These are phyloP conservation scores for Cinchona pubescens DNA, from an alignment of 257 asterid species.

Conservation along the genomic window DNA sequence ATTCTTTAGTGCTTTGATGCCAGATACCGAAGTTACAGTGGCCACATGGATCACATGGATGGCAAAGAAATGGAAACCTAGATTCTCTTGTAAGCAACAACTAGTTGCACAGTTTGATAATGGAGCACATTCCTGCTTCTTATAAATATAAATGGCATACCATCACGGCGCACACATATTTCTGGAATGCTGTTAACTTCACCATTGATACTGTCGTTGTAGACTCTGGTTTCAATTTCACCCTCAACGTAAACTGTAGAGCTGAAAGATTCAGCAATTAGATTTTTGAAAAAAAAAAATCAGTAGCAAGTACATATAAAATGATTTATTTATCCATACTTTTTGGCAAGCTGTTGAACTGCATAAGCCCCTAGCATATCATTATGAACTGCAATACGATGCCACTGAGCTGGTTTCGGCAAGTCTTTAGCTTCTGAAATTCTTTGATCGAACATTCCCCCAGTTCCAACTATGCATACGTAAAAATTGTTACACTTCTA, in stretches of 20 bases:
- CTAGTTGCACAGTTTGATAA: no score
- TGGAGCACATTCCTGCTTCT: not conserved
- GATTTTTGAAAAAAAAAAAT: constrained; percentile 17
- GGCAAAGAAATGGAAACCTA: not conserved
- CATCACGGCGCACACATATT: constrained; percentile 91
- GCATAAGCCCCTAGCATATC: constrained; percentile 80
- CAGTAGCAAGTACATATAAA: not conserved
- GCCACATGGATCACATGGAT: not conserved
- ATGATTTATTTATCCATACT: constrained; percentile 41
- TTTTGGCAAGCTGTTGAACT: constrained; percentile 79
- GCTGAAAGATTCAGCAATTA: constrained; percentile 49
- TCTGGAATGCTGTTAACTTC: constrained; percentile 91
- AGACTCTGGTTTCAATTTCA: constrained; percentile 94
- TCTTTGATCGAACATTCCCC: constrained; percentile 95
- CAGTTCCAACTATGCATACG: constrained; percentile 96
- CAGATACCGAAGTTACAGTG: not conserved
- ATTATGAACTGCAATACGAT: constrained; percentile 92
- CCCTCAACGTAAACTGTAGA: constrained; percentile 96
- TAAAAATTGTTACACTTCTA: constrained; percentile 69
- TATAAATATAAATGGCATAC: constrained; percentile 35
- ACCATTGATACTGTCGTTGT: constrained; percentile 87
- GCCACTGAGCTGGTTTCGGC: constrained; percentile 96
- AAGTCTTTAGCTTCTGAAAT: constrained; percentile 43
- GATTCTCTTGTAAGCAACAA: no score
- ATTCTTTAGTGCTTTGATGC: not conserved